A percentile compares a stretch with the other conserved stretches of the same genome.
phyloP scores from a whole-genome alignment of 495 filamentous ascomycete genomes.

The Recurvomyces mirabilis region DNA sequence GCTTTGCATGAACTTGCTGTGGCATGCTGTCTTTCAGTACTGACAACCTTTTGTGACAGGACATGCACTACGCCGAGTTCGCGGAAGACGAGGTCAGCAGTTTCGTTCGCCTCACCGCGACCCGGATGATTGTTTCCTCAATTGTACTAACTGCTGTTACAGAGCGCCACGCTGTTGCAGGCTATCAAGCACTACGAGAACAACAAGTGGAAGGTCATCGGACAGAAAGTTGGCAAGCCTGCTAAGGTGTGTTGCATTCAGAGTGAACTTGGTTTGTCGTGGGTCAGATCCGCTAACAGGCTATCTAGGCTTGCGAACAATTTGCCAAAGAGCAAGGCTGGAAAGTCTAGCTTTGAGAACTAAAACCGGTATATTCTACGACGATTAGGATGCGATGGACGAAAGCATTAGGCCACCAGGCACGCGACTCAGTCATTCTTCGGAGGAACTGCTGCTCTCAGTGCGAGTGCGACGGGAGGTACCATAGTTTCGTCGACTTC shows the following conservation, averaged over 20 bases:
- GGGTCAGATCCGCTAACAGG: conserved; percentile 1
- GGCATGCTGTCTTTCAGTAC: neutral
- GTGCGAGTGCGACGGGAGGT: too few species aligned
- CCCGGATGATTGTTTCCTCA: too few species aligned
- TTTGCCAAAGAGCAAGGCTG: conserved; percentile 84
- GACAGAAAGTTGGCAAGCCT: conserved; percentile 91
- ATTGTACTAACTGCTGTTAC: conserved; percentile 24
- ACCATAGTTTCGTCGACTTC: too few species aligned
- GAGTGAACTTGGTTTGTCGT: too few species aligned
- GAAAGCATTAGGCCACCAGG: too few species aligned
- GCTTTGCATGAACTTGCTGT: too few species aligned
- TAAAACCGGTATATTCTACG: too few species aligned
- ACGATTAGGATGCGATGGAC: too few species aligned
- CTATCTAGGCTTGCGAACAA: conserved; percentile 81
- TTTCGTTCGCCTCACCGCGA: conserved; percentile 24
- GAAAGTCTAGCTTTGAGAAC: too few species aligned
- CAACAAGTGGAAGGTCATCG: conserved; percentile 97
- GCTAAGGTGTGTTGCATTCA: conserved; percentile 56
- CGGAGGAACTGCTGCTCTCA: too few species aligned
- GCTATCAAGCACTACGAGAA: conserved; percentile 98
- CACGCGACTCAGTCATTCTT: too few species aligned
- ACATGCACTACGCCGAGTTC: conserved; percentile 99
- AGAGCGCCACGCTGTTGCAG: conserved; percentile 75
- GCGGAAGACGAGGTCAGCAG: conserved; percentile 84
- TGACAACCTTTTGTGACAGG: conserved; percentile 35